These are phyloP conservation scores for Tephrocybe rancida DNA, from an alignment of 768 basidiomycete species.

Conservation along the genomic window DNA sequence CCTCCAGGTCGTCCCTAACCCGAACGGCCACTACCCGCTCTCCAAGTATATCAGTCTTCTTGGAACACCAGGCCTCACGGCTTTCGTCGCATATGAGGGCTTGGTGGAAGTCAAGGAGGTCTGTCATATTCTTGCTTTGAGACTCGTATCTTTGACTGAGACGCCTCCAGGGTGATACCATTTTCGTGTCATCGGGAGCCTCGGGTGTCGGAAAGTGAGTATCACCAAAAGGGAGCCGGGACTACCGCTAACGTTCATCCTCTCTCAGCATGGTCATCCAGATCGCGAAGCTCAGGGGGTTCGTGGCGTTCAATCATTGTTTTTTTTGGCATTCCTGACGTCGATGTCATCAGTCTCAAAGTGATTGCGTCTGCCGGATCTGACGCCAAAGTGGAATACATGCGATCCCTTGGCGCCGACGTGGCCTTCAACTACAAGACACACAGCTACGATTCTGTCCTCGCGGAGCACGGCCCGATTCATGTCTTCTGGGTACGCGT, in stretches of 20 bases:
- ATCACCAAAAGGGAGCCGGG: background rate
- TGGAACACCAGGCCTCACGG: conserved; percentile 28
- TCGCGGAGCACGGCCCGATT: conserved; percentile 54
- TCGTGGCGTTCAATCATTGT: conserved; percentile 3
- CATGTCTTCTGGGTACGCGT: conserved; percentile 38
- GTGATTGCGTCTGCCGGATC: conserved; percentile 67
- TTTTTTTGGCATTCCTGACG: background rate
- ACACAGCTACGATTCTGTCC: conserved; percentile 38
- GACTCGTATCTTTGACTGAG: background rate
- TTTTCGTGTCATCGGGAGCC: conserved; percentile 28
- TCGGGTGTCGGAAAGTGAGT: conserved; percentile 33
- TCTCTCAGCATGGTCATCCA: conserved; percentile 32
- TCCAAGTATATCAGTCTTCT: conserved; percentile 11
- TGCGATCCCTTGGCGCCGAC: conserved; percentile 55
- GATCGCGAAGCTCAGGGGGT: conserved; percentile 37
- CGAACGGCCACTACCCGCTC: conserved; percentile 2
- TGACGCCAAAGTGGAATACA: conserved; percentile 59
- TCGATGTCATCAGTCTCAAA: conserved; percentile 25
- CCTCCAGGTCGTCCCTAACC: conserved; percentile 14
- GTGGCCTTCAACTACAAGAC: conserved; percentile 68
- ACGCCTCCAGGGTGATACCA: conserved; percentile 22
- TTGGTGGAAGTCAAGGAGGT: conserved; percentile 32
- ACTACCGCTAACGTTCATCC: background rate
- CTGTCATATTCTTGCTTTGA: conserved; percentile 7
- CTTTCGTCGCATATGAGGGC: conserved; percentile 31